A percentile compares a stretch with the other conserved stretches of the same genome.
phyloP scores from a whole-genome alignment of 1,284 basidiomycete genomes.

The Austroboletus niveus region DNA sequence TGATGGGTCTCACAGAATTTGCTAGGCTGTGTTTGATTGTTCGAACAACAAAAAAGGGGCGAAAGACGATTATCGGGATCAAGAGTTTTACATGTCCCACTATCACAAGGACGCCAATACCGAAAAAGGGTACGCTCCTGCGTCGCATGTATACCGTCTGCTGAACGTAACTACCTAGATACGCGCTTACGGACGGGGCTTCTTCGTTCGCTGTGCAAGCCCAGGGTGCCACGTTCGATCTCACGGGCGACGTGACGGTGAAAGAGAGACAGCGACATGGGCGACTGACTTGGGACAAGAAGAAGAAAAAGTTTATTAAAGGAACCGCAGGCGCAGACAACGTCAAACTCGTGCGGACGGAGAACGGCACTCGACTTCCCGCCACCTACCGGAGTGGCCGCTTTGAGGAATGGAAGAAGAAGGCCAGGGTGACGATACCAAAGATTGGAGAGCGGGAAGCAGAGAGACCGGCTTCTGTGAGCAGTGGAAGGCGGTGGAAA shows the following conservation, averaged over 20 bases:
- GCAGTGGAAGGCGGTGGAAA: conserved; percentile 59
- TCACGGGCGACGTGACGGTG: conserved; percentile 70
- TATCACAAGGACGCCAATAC: conserved; percentile 82
- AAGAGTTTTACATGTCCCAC: conserved; percentile 90
- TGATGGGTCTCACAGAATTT: conserved; percentile 12
- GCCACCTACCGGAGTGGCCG: conserved; percentile 91
- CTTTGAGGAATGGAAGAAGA: conserved; percentile 94
- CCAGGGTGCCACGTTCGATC: conserved; percentile 76
- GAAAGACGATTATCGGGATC: conserved; percentile 65
- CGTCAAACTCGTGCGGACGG: conserved; percentile 91
- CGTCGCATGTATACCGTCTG: not conserved
- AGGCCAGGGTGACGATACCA: conserved; percentile 70
- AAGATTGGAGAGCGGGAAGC: conserved; percentile 72
- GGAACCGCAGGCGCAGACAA: conserved; percentile 91
- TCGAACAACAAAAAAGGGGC: conserved; percentile 44
- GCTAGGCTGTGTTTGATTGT: conserved; percentile 75
- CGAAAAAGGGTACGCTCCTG: conserved; percentile 76
- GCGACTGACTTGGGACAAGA: conserved; percentile 86
- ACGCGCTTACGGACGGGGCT: conserved; percentile 82
- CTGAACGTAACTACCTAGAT: conserved; percentile 46
- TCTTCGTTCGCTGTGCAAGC: conserved; percentile 86
- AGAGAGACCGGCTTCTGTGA: conserved; percentile 29
- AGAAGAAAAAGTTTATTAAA: conserved; percentile 93
- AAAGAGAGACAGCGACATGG: conserved; percentile 63
- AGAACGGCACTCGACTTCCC: conserved; percentile 91